phyloP scores from a whole-genome alignment of 169 alveolate genomes.

The Neospora caninum region DNA sequence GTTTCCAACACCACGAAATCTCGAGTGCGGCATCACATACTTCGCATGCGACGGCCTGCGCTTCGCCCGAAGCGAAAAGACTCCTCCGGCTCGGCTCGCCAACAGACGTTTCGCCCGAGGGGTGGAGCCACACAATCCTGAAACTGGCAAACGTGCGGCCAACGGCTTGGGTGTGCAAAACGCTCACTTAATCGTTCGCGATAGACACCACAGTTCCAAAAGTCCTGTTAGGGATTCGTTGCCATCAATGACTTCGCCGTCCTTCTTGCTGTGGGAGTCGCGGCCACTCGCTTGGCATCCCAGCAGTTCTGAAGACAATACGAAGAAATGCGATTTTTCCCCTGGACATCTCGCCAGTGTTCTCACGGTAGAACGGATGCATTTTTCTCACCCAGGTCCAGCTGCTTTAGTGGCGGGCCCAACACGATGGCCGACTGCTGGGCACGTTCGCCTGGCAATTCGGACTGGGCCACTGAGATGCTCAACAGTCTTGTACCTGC shows the following conservation, averaged over 20 bases:
- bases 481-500: too few relatives aligned
- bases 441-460: too few relatives aligned
- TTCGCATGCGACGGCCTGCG: slow-evolving; percentile 19
- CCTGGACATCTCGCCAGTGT: too few relatives aligned
- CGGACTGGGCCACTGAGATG: too few relatives aligned
- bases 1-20: neutral
- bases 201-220: neutral
- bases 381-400: neutral
- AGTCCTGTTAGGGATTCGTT: neutral
- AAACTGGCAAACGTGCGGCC: neutral
- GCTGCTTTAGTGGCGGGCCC: neutral
- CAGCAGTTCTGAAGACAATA: neutral
- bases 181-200: neutral
- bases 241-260: neutral
- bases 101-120: neutral
- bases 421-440: too few relatives aligned
- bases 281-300: neutral
- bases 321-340: too few relatives aligned
- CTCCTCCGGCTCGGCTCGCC: neutral
- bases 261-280: neutral
- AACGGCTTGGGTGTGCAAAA: neutral
- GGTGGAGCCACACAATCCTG: neutral
- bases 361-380: too few relatives aligned
- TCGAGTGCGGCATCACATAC: neutral
- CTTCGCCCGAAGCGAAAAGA: neutral